Evolutionary conservation across 139 green algal genomes (phyloP).

Genomic region (Closterium sp.): DNA sequence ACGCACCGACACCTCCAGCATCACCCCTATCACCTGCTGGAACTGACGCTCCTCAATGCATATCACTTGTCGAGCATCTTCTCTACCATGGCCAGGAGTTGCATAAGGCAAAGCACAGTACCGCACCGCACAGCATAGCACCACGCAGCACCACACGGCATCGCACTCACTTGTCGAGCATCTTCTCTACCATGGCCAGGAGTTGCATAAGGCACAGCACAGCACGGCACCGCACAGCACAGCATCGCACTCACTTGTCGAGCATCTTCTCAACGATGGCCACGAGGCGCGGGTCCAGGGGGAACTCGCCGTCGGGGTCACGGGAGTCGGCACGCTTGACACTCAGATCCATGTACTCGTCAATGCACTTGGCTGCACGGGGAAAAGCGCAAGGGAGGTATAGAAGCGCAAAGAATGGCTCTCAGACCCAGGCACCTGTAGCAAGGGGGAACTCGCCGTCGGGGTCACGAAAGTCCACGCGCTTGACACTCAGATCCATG

Average conservation of each 20-base stretch:
- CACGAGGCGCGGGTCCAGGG: constrained; percentile 79
- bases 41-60: constrained; percentile 78
- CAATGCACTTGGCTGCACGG: constrained; percentile 85
- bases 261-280: constrained; percentile 93
- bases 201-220: constrained; percentile 76
- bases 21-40: constrained; percentile 92
- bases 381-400: too few relatives aligned
- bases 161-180: constrained; percentile 81
- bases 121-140: too few relatives aligned
- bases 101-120: constrained; percentile 65
- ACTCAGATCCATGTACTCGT: constrained; percentile 86
- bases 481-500: constrained; percentile 69
- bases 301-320: constrained; percentile 18
- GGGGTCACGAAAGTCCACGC: constrained; percentile 8
- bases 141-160: too few relatives aligned
- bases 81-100: constrained; percentile 88
- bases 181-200: constrained; percentile 84
- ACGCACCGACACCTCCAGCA: too few relatives aligned
- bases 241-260: constrained; percentile 62
- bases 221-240: too few relatives aligned
- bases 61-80: constrained; percentile 82
- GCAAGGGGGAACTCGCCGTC: neutral
- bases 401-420: too few relatives aligned
- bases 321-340: constrained; percentile 46
- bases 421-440: too few relatives aligned